A percentile compares a stretch with the other conserved stretches of the same genome.
Conservation (phyloP, 148 eudicot genomes). For the Fallopia convolvulus region DNA sequence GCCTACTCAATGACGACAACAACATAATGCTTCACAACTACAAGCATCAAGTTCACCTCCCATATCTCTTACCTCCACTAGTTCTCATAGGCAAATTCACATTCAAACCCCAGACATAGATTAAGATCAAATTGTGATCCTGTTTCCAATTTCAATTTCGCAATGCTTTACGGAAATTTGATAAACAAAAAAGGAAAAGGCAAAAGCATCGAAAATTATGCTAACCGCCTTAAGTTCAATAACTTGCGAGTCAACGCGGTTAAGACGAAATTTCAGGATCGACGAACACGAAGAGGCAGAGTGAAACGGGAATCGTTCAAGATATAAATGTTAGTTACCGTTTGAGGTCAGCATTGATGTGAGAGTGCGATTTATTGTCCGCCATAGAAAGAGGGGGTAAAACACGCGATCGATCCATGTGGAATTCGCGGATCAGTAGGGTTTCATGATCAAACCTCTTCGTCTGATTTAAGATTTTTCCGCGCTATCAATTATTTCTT, state of each 20-base stretch:
- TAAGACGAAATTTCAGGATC: slow-evolving; percentile 3
- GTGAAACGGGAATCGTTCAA: slow-evolving; percentile 5
- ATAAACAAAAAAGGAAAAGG: not conserved
- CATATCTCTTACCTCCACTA: slow-evolving; percentile 35
- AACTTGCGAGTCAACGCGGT: not conserved
- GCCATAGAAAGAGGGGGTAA: slow-evolving; percentile 4
- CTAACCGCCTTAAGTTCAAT: not conserved
- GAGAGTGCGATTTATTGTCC: not conserved
- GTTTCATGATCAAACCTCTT: slow-evolving; percentile 4
- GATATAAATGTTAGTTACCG: not conserved
- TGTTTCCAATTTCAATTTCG: not conserved
- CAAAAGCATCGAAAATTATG: not conserved
- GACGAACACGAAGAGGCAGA: not conserved
- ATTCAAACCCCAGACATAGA: not conserved
- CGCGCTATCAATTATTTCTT: not conserved
- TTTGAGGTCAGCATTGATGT: not conserved
- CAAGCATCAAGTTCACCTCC: slow-evolving; percentile 32
- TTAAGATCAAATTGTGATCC: too few relatives aligned
- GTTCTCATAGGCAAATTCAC: not conserved
- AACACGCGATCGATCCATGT: slow-evolving; percentile 1
- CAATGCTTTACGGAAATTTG: not conserved
- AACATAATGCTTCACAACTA: slow-evolving; percentile 43
- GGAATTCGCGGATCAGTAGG: slow-evolving; percentile 6
- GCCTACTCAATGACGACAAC: slow-evolving; percentile 72
- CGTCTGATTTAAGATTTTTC: not conserved